A percentile compares a stretch with the other conserved stretches of the same genome.
These are phyloP conservation scores for Sedum album DNA, from an alignment of 164 flowering plant species.

Conservation along the genomic window DNA sequence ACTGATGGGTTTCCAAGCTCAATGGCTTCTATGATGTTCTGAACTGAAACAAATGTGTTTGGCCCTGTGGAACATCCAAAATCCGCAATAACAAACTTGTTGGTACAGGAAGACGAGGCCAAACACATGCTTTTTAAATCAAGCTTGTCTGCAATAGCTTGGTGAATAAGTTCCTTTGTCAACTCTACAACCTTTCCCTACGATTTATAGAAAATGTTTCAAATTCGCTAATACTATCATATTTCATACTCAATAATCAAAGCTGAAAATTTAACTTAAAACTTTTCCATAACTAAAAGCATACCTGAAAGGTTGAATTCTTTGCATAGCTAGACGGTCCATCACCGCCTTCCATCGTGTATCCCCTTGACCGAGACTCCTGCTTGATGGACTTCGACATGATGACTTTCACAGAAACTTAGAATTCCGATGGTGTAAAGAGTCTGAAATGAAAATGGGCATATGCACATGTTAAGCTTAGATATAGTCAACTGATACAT, in stretches of 20 bases:
- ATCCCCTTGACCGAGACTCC: background rate
- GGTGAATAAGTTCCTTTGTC: background rate
- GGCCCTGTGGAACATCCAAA: constrained; percentile 9
- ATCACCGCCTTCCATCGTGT: constrained; percentile 7
- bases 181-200: background rate
- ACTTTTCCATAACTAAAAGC: too few relatives aligned
- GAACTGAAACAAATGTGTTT: constrained; percentile 2
- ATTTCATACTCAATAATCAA: too few relatives aligned
- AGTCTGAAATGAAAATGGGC: too few relatives aligned
- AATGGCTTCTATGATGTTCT: background rate
- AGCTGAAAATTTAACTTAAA: too few relatives aligned
- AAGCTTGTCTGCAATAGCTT: background rate
- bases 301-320: constrained; percentile 4
- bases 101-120: background rate
- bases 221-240: background rate
- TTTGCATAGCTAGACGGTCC: constrained; percentile 8
- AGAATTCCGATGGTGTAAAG: too few relatives aligned
- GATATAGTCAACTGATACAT: background rate
- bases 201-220: background rate
- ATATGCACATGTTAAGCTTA: too few relatives aligned
- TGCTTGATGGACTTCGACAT: too few relatives aligned
- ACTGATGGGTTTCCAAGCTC: background rate
- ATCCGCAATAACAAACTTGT: constrained; percentile 1
- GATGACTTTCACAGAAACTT: too few relatives aligned
- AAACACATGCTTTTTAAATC: background rate